phyloP scores from a whole-genome alignment of 2,329 filamentous ascomycete genomes.

The Apiospora marii region DNA sequence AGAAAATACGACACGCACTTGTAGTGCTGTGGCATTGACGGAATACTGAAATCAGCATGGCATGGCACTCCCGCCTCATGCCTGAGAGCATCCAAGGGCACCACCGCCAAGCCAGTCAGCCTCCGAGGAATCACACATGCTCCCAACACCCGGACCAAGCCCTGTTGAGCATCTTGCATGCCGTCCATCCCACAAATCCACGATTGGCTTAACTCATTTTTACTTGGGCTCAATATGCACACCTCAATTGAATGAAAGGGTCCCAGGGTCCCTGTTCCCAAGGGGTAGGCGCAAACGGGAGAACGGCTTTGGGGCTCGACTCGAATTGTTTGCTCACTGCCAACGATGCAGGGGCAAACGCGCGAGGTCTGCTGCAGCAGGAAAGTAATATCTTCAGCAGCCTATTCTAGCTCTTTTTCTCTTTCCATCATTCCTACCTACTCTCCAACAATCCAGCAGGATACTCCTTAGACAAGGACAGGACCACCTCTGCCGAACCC shows the following conservation, averaged over 20 bases:
- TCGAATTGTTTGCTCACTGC: not conserved
- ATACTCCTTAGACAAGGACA: not conserved
- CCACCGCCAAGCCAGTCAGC: slow-evolving; percentile 7
- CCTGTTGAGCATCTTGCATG: slow-evolving; percentile 7
- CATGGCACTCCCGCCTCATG: not conserved
- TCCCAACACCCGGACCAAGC: not conserved
- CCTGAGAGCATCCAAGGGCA: not conserved
- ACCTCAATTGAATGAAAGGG: not conserved
- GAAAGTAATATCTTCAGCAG: slow-evolving; percentile 12
- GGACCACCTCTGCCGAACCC: not conserved
- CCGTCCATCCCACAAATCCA: not conserved
- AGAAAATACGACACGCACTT: not conserved
- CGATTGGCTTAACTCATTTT: not conserved
- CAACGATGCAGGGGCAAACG: not conserved
- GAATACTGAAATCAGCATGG: not conserved
- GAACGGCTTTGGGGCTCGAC: not conserved
- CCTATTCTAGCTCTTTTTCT: not conserved
- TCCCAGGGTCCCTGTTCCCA: not conserved
- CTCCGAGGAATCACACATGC: slow-evolving; percentile 6
- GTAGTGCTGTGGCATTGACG: not conserved
- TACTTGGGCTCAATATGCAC: not conserved
- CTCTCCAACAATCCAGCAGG: not conserved
- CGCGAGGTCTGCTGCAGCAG: not conserved
- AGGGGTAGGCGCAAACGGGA: not conserved
- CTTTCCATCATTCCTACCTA: not conserved